Evolutionary conservation across 2,329 filamentous ascomycete species (phyloP).

Genomic region (Rosellinia necatrix): DNA sequence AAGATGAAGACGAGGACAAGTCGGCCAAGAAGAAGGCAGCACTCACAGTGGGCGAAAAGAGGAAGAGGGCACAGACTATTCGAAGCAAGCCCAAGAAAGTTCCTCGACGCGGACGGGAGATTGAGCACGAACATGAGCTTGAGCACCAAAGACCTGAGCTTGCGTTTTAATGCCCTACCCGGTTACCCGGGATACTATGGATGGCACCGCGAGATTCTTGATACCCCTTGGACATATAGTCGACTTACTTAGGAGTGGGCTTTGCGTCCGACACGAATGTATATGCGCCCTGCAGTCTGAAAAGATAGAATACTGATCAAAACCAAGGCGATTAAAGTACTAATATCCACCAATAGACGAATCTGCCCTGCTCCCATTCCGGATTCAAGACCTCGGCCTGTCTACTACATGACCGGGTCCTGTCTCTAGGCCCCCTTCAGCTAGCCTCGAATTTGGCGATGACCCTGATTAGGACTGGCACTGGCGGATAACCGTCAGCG

Average conservation of each 20-base stretch:
- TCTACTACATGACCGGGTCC: no score
- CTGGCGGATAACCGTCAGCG: no score
- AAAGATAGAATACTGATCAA: no score
- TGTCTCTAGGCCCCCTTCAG: no score
- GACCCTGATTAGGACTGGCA: no score
- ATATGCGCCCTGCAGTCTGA: no score
- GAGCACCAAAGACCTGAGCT: conserved; percentile 38
- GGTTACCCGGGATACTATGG: background rate
- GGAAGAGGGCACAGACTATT: conserved; percentile 46
- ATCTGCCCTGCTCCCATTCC: no score
- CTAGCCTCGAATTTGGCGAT: no score
- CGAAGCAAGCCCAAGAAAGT: conserved; percentile 58
- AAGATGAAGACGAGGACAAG: conserved; percentile 58
- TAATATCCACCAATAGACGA: no score
- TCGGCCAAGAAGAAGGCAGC: conserved; percentile 53
- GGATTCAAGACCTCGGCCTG: no score
- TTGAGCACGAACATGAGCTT: conserved; percentile 77
- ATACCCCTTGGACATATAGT: conserved; percentile 22
- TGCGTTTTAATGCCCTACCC: conserved; percentile 35
- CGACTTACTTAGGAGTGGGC: conserved; percentile 1
- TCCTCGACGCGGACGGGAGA: conserved; percentile 67
- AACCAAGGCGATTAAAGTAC: no score
- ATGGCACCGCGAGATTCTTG: conserved; percentile 9
- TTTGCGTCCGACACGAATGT: background rate
- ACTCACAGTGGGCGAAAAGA: conserved; percentile 52